phyloP scores from a whole-genome alignment of 371 early-diverging fungal species.

The Mucor piriformis region DNA sequence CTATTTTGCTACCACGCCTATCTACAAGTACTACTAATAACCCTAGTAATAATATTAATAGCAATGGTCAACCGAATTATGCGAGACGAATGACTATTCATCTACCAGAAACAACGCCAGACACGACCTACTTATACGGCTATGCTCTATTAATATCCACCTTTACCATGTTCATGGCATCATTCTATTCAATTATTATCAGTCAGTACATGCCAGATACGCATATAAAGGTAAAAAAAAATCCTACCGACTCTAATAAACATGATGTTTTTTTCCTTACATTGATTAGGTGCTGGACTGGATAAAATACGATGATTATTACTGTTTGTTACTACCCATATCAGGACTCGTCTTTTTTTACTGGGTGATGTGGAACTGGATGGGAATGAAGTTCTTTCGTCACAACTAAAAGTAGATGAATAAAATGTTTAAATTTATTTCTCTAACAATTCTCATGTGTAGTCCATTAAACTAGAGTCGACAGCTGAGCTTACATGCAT shows the following conservation, averaged over 20 bases:
- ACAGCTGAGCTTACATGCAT: too few relatives aligned
- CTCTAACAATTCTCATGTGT: too few relatives aligned
- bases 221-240: slow-evolving; percentile 52
- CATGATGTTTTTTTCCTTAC: neutral
- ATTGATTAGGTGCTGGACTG: slow-evolving; percentile 63
- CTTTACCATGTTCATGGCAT: slow-evolving; percentile 58
- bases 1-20: slow-evolving; percentile 17
- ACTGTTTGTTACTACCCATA: slow-evolving; percentile 81
- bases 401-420: too few relatives aligned
- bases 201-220: slow-evolving; percentile 77
- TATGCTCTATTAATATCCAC: slow-evolving; percentile 67
- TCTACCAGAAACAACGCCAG: slow-evolving; percentile 57
- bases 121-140: slow-evolving; percentile 74
- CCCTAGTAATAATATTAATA: neutral
- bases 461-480: too few relatives aligned
- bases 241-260: neutral
- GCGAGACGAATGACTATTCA: slow-evolving; percentile 52
- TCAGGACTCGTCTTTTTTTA: slow-evolving; percentile 78
- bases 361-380: slow-evolving; percentile 92
- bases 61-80: slow-evolving; percentile 23
- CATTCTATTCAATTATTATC: slow-evolving; percentile 71
- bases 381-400: slow-evolving; percentile 93
- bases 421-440: neutral
- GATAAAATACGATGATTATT: slow-evolving; percentile 83
- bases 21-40: slow-evolving; percentile 5